Evolutionary conservation across 2,329 filamentous ascomycete genomes (phyloP).

Genomic region (Dactylella cylindrospora): DNA sequence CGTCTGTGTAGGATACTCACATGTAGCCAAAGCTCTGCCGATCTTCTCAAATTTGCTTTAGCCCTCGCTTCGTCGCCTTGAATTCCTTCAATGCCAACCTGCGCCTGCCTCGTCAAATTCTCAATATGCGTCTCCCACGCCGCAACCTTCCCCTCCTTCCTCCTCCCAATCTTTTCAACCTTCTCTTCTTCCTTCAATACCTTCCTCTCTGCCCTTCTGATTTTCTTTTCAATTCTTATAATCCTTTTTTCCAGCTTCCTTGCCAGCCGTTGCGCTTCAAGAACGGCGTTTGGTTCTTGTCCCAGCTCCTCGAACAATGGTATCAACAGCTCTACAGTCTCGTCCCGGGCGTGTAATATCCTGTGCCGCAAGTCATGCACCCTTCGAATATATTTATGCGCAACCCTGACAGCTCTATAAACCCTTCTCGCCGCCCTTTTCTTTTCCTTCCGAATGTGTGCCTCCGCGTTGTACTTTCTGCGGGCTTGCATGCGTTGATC

Average conservation of each 20-base stretch:
- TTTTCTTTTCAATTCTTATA: conserved; percentile 12
- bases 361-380: conserved; percentile 24
- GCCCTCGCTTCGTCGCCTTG: not conserved
- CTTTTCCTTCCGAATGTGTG: conserved; percentile 24
- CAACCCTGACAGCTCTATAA: conserved; percentile 3
- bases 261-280: conserved; percentile 15
- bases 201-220: conserved; percentile 11
- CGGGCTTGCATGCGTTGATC: conserved; percentile 41
- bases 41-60: conserved; percentile 15
- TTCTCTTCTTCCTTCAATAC: conserved; percentile 13
- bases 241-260: conserved; percentile 17
- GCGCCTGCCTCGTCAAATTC: conserved; percentile 25
- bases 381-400: conserved; percentile 10
- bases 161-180: conserved; percentile 1
- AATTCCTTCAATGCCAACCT: conserved; percentile 4
- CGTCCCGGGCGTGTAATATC: conserved; percentile 27
- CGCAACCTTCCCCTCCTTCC: conserved; percentile 16
- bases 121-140: conserved; percentile 14
- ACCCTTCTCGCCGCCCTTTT: conserved; percentile 10
- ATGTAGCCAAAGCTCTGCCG: conserved; percentile 41
- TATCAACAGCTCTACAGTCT: conserved; percentile 30
- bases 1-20: conserved; percentile 8
- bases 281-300: conserved; percentile 18
- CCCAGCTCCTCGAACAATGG: conserved; percentile 31
- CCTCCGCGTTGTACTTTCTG: conserved; percentile 16